phyloP scores from a whole-genome alignment of 208 protist genomes.

The Porcisia hertigi region DNA sequence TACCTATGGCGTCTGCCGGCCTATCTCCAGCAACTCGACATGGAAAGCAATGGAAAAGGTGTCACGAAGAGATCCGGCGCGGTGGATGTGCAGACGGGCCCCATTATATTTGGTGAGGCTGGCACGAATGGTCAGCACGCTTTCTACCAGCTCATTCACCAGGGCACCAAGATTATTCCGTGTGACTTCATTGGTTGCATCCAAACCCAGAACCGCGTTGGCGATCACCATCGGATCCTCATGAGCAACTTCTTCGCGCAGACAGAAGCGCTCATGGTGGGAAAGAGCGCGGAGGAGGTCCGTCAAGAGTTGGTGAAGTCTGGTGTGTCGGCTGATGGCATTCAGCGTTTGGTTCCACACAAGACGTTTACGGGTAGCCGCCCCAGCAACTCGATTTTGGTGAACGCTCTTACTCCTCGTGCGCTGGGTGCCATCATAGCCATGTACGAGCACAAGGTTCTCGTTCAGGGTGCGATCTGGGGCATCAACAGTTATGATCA shows the following conservation, averaged over 20 bases:
- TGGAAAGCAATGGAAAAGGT: slow-evolving; percentile 98
- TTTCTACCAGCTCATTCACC: slow-evolving; percentile 98
- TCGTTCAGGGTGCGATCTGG: slow-evolving; percentile 97
- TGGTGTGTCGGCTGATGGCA: slow-evolving; percentile 57
- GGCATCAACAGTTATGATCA: slow-evolving; percentile 98
- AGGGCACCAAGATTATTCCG: slow-evolving; percentile 96
- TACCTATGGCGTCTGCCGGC: slow-evolving; percentile 96
- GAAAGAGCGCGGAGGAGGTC: slow-evolving; percentile 91
- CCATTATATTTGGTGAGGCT: slow-evolving; percentile 97
- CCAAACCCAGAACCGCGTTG: slow-evolving; percentile 91
- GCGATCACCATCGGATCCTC: slow-evolving; percentile 95
- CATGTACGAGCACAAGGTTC: slow-evolving; percentile 98
- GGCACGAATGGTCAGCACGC: slow-evolving; percentile 94
- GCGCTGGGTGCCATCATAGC: slow-evolving; percentile 95
- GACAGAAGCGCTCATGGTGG: slow-evolving; percentile 97
- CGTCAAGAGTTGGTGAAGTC: slow-evolving; percentile 66
- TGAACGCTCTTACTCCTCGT: slow-evolving; percentile 93
- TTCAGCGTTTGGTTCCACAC: slow-evolving; percentile 66
- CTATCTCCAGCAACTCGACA: slow-evolving; percentile 98
- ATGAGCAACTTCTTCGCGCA: slow-evolving; percentile 98
- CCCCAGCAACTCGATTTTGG: slow-evolving; percentile 96
- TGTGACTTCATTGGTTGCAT: slow-evolving; percentile 96
- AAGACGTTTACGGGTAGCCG: slow-evolving; percentile 94
- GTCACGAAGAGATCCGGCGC: slow-evolving; percentile 60
- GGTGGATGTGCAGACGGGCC: slow-evolving; percentile 88